phyloP scores from a whole-genome alignment of 192 early-diverging fungal species.

The Coemansia sp. region DNA sequence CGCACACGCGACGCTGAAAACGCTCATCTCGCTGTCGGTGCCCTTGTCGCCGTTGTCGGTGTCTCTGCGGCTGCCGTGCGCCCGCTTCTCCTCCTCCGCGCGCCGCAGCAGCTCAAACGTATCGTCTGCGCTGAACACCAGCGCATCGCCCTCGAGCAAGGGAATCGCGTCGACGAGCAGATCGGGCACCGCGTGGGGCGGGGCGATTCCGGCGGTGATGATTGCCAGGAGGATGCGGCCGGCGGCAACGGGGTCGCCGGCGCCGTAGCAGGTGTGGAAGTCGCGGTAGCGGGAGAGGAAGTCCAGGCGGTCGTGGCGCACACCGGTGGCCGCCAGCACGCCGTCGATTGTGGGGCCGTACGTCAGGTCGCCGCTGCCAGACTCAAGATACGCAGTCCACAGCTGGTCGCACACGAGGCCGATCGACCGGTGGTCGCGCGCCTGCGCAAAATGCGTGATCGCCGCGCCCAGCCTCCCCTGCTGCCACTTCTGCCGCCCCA shows the following conservation, averaged over 20 bases:
- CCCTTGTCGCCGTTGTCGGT: not conserved
- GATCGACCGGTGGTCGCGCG: slow-evolving; percentile 52
- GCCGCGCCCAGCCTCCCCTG: slow-evolving; percentile 62
- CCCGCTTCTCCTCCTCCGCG: slow-evolving; percentile 56
- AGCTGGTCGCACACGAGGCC: slow-evolving; percentile 60
- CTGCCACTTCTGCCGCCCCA: slow-evolving; percentile 57
- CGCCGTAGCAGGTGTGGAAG: slow-evolving; percentile 58
- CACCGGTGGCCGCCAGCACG: slow-evolving; percentile 16
- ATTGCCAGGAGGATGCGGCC: slow-evolving; percentile 54
- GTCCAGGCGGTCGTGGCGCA: slow-evolving; percentile 51
- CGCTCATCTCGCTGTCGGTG: slow-evolving; percentile 22
- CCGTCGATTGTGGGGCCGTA: slow-evolving; percentile 52
- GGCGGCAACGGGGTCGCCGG: slow-evolving; percentile 33
- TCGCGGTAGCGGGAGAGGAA: slow-evolving; percentile 61
- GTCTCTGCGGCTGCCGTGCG: not conserved
- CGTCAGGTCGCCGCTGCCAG: slow-evolving; percentile 45
- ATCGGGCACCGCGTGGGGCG: slow-evolving; percentile 53
- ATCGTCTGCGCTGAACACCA: slow-evolving; percentile 60
- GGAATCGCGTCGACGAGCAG: slow-evolving; percentile 64
- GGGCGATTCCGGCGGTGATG: slow-evolving; percentile 54
- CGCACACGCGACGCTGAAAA: slow-evolving; percentile 44
- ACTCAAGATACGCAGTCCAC: slow-evolving; percentile 54
- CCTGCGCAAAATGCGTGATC: slow-evolving; percentile 62
- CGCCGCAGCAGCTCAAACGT: slow-evolving; percentile 68
- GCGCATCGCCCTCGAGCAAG: slow-evolving; percentile 58